Conservation (phyloP, 176 grass and related monocot species). For the Aechmea fasciata region DNA sequence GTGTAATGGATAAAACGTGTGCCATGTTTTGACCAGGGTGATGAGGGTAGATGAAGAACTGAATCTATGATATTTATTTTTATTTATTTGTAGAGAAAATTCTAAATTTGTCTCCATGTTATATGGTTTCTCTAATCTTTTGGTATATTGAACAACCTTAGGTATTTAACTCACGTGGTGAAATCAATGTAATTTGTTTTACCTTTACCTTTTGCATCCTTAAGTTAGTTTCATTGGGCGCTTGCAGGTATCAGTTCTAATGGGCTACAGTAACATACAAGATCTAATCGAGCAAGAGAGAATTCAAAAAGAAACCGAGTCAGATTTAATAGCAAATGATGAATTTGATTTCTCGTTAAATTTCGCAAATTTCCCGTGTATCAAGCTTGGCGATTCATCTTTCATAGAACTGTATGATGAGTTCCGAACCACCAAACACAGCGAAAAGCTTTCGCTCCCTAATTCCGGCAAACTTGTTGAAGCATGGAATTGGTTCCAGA, state of each 20-base stretch:
- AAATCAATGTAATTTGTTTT: not conserved
- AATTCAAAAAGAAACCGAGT: slow-evolving; percentile 25
- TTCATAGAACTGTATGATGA: slow-evolving; percentile 62
- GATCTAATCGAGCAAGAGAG: slow-evolving; percentile 58
- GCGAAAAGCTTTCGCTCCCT: slow-evolving; percentile 24
- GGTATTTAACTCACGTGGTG: not conserved
- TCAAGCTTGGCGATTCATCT: slow-evolving; percentile 68
- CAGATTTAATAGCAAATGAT: slow-evolving; percentile 37
- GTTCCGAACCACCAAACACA: slow-evolving; percentile 27
- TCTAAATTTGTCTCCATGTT: not conserved
- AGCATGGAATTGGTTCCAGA: slow-evolving; percentile 21
- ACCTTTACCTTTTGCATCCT: slow-evolving; percentile 19
- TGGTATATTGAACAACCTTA: not conserved
- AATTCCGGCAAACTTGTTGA: slow-evolving; percentile 31
- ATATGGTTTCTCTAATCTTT: not conserved
- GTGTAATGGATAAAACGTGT: too few relatives aligned
- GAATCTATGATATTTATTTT: not conserved
- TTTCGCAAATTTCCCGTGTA: slow-evolving; percentile 60
- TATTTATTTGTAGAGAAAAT: not conserved
- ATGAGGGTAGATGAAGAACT: too few relatives aligned
- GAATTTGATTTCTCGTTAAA: slow-evolving; percentile 56
- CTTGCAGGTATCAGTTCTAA: slow-evolving; percentile 48
- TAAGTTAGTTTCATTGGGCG: slow-evolving; percentile 20
- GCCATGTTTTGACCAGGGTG: too few relatives aligned
- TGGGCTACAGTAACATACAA: slow-evolving; percentile 52